phyloP scores from a whole-genome alignment of 2,329 filamentous ascomycete genomes.

The Ceratocystiopsis brevicomis region DNA sequence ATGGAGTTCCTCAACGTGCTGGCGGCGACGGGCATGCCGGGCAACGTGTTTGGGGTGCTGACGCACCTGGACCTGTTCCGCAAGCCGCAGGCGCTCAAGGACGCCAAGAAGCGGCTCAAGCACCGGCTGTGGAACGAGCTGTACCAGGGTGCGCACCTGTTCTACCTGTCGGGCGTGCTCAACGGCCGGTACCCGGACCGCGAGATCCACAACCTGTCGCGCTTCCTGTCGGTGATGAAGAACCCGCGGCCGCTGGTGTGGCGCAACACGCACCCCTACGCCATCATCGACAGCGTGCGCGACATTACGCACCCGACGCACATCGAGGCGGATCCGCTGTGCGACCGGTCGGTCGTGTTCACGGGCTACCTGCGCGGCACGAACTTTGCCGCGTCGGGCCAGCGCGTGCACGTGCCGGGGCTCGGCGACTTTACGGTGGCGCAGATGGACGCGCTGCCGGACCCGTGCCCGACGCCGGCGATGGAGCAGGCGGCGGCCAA shows the following conservation, averaged over 20 bases:
- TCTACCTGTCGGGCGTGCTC: constrained; percentile 89
- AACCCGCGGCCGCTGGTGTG: constrained; percentile 91
- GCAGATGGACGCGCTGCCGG: constrained; percentile 70
- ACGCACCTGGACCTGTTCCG: constrained; percentile 92
- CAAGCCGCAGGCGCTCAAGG: constrained; percentile 78
- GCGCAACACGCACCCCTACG: constrained; percentile 91
- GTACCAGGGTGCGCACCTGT: constrained; percentile 91
- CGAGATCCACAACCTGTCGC: constrained; percentile 85
- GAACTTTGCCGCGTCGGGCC: constrained; percentile 73
- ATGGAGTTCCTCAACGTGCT: constrained; percentile 98
- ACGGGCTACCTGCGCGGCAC: constrained; percentile 91
- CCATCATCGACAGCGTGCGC: constrained; percentile 80
- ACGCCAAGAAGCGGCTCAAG: constrained; percentile 92
- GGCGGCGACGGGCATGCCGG: constrained; percentile 89
- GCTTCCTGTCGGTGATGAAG: constrained; percentile 97
- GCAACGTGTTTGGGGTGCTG: constrained; percentile 92
- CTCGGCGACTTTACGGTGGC: constrained; percentile 75
- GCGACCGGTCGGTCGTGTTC: constrained; percentile 75
- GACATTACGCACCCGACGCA: constrained; percentile 87
- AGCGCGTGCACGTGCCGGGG: constrained; percentile 79
- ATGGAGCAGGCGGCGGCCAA: constrained; percentile 80
- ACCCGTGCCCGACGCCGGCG: constrained; percentile 84
- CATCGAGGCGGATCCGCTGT: constrained; percentile 74
- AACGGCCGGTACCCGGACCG: constrained; percentile 94
- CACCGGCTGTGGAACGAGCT: constrained; percentile 92